Conservation (phyloP, 345 rosid species). For the Erysimum cheiranthoides region DNA sequence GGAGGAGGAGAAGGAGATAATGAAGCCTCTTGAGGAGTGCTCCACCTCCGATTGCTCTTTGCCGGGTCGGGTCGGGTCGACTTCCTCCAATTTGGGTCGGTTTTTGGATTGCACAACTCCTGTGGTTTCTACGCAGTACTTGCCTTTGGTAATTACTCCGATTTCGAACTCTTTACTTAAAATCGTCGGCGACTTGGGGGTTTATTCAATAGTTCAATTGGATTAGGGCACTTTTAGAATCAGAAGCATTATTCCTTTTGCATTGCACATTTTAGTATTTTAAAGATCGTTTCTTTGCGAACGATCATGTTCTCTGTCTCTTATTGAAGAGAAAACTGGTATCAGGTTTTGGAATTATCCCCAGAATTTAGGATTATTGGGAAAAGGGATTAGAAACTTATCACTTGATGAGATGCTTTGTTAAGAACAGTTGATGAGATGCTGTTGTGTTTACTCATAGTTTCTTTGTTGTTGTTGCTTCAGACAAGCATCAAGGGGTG, state of each 20-base stretch:
- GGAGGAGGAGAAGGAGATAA: constrained; percentile 43
- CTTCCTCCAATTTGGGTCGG: constrained; percentile 72
- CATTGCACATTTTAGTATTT: not conserved
- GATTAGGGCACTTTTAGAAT: not conserved
- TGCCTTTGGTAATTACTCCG: constrained; percentile 64
- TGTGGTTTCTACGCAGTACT: constrained; percentile 58
- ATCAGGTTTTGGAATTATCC: not conserved
- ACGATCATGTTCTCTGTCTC: not conserved
- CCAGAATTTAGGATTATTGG: not conserved
- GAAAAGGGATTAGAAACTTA: not conserved
- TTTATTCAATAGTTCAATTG: not conserved
- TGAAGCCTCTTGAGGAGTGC: constrained; percentile 46
- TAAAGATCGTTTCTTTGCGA: not conserved
- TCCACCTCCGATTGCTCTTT: constrained; percentile 52
- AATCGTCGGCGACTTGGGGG: not conserved
- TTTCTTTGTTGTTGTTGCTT: constrained; percentile 28
- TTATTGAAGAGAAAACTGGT: not conserved
- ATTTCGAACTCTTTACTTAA: not conserved
- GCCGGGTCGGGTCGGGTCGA: constrained; percentile 38
- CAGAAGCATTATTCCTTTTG: not conserved
- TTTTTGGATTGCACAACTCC: constrained; percentile 87
- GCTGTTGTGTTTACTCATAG: not conserved
- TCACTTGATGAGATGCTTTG: not conserved
- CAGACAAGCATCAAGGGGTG: constrained; percentile 57
- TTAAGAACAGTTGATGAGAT: not conserved